Conservation (phyloP, 2,329 filamentous ascomycete genomes). For the Colletotrichum acutatum region DNA sequence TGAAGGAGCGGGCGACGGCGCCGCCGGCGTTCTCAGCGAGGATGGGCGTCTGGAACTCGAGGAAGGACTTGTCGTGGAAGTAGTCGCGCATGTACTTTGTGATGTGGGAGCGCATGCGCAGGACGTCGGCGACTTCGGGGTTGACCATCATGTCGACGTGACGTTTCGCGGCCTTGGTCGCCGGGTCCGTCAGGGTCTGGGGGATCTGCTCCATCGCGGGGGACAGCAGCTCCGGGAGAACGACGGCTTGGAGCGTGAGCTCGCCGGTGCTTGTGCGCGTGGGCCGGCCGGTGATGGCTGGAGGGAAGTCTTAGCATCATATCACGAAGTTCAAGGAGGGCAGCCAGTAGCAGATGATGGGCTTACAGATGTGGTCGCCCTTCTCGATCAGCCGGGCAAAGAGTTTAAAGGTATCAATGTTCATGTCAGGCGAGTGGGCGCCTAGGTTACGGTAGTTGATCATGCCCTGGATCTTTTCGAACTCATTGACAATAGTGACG, state of each 20-base stretch:
- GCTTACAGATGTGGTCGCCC: constrained; percentile 86
- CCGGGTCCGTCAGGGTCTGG: constrained; percentile 73
- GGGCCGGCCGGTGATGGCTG: constrained; percentile 77
- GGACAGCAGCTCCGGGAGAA: constrained; percentile 77
- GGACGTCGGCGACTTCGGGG: constrained; percentile 71
- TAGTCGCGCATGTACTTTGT: constrained; percentile 79
- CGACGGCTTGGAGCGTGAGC: constrained; percentile 75
- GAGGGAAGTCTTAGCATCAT: constrained; percentile 38
- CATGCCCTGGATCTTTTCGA: constrained; percentile 79
- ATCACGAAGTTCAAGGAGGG: background rate
- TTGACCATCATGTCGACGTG: constrained; percentile 91
- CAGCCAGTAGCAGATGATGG: background rate
- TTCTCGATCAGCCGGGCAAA: constrained; percentile 76
- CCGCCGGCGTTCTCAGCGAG: constrained; percentile 86
- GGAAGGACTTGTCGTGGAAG: constrained; percentile 77
- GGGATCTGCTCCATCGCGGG: constrained; percentile 86
- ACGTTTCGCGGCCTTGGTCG: constrained; percentile 79
- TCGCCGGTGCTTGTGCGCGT: constrained; percentile 79
- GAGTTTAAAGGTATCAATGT: constrained; percentile 61
- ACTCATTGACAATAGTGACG: constrained; percentile 81
- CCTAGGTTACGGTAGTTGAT: constrained; percentile 68
- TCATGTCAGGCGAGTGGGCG: constrained; percentile 44
- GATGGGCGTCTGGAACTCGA: constrained; percentile 93
- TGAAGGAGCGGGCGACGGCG: constrained; percentile 87
- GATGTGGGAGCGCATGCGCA: constrained; percentile 80